These are phyloP conservation scores for Daldinia concentrica DNA, from an alignment of 495 filamentous ascomycete genomes.

Conservation along the genomic window DNA sequence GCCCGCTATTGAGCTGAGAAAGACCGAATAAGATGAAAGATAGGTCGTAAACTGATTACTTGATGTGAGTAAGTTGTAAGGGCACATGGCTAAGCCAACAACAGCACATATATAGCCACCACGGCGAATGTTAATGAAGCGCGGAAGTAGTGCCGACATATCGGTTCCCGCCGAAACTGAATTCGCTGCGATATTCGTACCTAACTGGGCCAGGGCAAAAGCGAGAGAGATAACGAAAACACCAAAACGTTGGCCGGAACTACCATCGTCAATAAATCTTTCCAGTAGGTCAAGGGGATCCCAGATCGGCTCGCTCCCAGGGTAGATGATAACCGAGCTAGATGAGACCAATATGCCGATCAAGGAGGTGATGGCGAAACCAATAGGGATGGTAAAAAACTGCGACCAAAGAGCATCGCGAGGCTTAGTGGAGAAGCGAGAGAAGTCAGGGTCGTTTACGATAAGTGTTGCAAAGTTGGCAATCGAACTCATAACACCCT, in stretches of 20 bases:
- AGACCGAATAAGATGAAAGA: conserved; percentile 93
- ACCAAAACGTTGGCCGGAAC: conserved; percentile 80
- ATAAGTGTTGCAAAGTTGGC: conserved; percentile 93
- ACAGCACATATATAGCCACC: conserved; percentile 89
- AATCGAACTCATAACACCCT: conserved; percentile 86
- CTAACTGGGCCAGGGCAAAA: conserved; percentile 87
- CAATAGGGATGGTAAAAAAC: conserved; percentile 83
- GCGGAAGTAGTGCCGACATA: conserved; percentile 87
- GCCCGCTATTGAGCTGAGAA: conserved; percentile 90
- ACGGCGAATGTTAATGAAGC: conserved; percentile 87
- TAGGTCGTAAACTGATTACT: conserved; percentile 96
- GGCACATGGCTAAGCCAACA: conserved; percentile 88
- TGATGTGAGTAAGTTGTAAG: conserved; percentile 80
- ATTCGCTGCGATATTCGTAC: conserved; percentile 95
- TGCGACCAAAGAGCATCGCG: conserved; percentile 90
- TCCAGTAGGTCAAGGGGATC: conserved; percentile 82
- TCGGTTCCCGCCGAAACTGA: conserved; percentile 90
- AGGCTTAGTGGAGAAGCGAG: conserved; percentile 84
- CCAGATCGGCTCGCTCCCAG: conserved; percentile 77
- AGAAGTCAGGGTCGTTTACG: conserved; percentile 88
- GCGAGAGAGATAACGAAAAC: conserved; percentile 87
- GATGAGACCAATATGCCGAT: conserved; percentile 95
- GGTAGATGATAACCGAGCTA: conserved; percentile 79
- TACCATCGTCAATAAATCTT: conserved; percentile 76
- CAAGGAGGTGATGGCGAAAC: conserved; percentile 89